phyloP scores from a whole-genome alignment of 768 basidiomycete genomes.

The Boletus subparvulus region DNA sequence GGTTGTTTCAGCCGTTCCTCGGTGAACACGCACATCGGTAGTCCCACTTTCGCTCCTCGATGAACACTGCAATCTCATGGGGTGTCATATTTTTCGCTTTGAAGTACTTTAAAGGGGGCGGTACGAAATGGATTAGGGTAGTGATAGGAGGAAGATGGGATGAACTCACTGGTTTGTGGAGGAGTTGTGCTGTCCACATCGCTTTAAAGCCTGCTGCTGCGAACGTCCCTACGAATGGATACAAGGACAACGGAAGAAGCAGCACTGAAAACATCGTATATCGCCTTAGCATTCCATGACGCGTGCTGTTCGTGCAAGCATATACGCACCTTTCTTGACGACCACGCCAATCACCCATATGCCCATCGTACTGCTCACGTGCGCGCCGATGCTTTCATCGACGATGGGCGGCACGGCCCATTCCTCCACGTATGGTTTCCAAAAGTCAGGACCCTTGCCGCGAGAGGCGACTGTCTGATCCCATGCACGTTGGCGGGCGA shows the following conservation, averaged over 20 bases:
- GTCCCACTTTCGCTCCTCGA: constrained; percentile 90
- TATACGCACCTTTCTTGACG: constrained; percentile 25
- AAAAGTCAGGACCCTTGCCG: constrained; percentile 80
- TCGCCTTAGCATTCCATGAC: background rate
- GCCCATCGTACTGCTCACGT: constrained; percentile 8
- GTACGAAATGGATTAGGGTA: background rate
- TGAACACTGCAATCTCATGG: constrained; percentile 67
- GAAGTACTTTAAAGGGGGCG: constrained; percentile 61
- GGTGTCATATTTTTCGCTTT: constrained; percentile 78
- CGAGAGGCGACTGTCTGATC: constrained; percentile 82
- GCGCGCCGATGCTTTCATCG: constrained; percentile 28
- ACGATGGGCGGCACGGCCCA: constrained; percentile 62
- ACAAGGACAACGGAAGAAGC: constrained; percentile 60
- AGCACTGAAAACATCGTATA: constrained; percentile 39
- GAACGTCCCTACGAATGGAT: constrained; percentile 67
- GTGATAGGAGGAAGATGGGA: background rate
- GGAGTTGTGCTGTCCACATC: constrained; percentile 60
- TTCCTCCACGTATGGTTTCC: constrained; percentile 81
- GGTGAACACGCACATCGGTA: constrained; percentile 57
- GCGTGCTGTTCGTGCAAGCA: background rate
- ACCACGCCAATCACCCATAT: constrained; percentile 16
- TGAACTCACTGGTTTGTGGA: constrained; percentile 63
- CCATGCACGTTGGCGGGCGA: constrained; percentile 77
- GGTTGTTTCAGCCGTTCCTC: background rate
- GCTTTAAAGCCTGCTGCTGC: constrained; percentile 65